A percentile compares a stretch with the other conserved stretches of the same genome.
Evolutionary conservation across 495 filamentous ascomycete species (phyloP).

Genomic region (Podospora australis): DNA sequence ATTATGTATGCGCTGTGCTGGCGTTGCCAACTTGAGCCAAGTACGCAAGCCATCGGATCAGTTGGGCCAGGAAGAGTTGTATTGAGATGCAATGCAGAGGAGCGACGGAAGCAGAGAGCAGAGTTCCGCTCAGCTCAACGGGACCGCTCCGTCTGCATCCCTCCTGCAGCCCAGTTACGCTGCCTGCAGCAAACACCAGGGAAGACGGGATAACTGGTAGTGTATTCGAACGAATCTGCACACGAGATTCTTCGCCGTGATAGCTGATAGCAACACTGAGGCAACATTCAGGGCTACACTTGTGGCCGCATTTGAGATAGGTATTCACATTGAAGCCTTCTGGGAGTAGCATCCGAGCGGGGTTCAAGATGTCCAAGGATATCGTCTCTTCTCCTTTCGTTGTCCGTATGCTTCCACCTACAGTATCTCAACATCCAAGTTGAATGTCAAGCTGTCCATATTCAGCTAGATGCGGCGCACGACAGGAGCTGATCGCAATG

Average conservation of each 20-base stretch:
- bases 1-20: not conserved
- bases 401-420: not conserved
- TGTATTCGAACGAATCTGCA: not conserved
- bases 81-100: constrained; percentile 5
- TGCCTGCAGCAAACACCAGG: not conserved
- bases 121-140: not conserved
- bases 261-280: too few species aligned
- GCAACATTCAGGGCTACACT: not conserved
- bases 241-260: too few species aligned
- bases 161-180: not conserved
- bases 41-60: not conserved
- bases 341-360: constrained; percentile 1
- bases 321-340: not conserved
- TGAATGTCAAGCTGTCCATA: not conserved
- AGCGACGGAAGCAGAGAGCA: constrained; percentile 1
- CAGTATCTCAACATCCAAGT: too few species aligned
- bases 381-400: not conserved
- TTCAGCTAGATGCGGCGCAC: not conserved
- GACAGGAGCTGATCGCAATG: constrained; percentile 1
- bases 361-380: not conserved
- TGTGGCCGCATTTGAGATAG: not conserved
- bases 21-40: not conserved
- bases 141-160: not conserved
- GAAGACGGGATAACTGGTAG: not conserved
- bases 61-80: not conserved